These are phyloP conservation scores for Gleditsia sinensis DNA, from an alignment of 306 rosid species.

Conservation along the genomic window DNA sequence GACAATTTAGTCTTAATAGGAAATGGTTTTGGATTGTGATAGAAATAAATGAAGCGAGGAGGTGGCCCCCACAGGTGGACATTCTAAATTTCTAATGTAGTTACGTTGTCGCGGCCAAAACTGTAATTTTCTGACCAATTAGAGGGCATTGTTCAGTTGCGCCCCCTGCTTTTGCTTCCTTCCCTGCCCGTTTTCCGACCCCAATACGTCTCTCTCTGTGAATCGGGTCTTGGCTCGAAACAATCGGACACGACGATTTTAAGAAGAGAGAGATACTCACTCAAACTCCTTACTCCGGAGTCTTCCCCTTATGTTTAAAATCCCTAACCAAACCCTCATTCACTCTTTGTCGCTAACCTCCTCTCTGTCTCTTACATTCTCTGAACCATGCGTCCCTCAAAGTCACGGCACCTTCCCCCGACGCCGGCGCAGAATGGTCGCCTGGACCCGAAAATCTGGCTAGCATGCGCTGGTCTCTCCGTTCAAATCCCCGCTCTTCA, in stretches of 20 bases:
- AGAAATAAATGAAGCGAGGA: neutral
- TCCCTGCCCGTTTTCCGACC: slow-evolving; percentile 48
- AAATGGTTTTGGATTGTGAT: too few relatives aligned
- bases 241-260: slow-evolving; percentile 4
- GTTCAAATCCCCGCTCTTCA: slow-evolving; percentile 46
- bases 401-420: slow-evolving; percentile 5
- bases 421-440: slow-evolving; percentile 1
- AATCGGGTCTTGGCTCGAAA: neutral
- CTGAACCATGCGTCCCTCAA: slow-evolving; percentile 31
- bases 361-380: neutral
- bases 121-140: neutral
- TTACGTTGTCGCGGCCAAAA: slow-evolving; percentile 37
- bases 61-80: neutral
- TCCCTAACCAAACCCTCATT: slow-evolving; percentile 19
- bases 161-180: slow-evolving; percentile 7
- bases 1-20: too few relatives aligned
- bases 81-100: slow-evolving; percentile 11
- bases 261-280: neutral
- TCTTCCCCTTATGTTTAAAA: slow-evolving; percentile 18
- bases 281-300: neutral
- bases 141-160: neutral
- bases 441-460: slow-evolving; percentile 58
- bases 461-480: slow-evolving; percentile 47
- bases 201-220: slow-evolving; percentile 30
- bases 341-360: neutral